These are phyloP conservation scores for Schoenoplectus triqueter DNA, from an alignment of 202 grass and related monocot species.

Conservation along the genomic window DNA sequence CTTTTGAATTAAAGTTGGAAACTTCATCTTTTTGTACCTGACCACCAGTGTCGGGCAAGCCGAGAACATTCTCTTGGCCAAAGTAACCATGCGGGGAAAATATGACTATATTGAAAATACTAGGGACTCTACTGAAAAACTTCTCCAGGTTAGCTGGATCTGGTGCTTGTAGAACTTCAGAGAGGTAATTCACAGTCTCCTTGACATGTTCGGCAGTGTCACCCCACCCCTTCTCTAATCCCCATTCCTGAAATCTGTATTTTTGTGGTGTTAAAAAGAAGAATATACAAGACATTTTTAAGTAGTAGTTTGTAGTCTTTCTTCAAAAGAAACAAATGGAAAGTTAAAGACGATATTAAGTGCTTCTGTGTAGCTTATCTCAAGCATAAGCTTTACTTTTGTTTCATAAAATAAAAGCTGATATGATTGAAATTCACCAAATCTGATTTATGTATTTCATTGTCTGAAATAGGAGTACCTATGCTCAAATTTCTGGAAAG, in stretches of 20 bases:
- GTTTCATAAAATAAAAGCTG: constrained; percentile 4
- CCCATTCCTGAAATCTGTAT: constrained; percentile 88
- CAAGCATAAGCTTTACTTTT: background rate
- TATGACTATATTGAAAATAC: constrained; percentile 78
- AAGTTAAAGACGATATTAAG: background rate
- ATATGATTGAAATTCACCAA: background rate
- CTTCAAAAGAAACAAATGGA: background rate
- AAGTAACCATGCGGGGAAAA: constrained; percentile 94
- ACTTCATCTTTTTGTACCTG: constrained; percentile 52
- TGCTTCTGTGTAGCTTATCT: background rate
- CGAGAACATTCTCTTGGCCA: constrained; percentile 92
- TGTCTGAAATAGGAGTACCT: constrained; percentile 49
- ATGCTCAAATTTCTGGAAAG: constrained; percentile 79
- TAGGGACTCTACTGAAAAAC: constrained; percentile 82
- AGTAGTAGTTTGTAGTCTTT: constrained; percentile 25
- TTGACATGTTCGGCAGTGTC: constrained; percentile 71
- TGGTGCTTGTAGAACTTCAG: constrained; percentile 96
- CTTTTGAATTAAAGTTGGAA: background rate
- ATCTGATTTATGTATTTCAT: constrained; percentile 3
- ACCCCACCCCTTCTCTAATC: constrained; percentile 97
- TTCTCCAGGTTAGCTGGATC: constrained; percentile 86
- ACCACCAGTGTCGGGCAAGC: constrained; percentile 91
- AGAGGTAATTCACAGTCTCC: constrained; percentile 83
- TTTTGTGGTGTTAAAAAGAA: constrained; percentile 11
- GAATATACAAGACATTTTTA: background rate